Base-by-base conservation (phyloP, 2,329 filamentous ascomycete species). In the Alternaria triticimaculans region DNA sequence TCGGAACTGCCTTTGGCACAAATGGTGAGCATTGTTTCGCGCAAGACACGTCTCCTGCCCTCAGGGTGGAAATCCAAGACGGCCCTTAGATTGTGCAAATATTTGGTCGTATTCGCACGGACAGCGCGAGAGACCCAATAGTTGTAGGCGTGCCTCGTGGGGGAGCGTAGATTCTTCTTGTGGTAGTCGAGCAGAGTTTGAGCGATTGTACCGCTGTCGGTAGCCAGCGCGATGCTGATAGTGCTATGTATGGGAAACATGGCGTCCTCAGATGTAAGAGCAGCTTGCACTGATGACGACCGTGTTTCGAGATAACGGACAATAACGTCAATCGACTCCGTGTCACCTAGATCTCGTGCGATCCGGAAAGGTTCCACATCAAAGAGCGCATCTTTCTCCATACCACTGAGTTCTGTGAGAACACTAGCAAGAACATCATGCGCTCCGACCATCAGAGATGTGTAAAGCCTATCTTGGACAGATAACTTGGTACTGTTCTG, bases 351-450 rank as follows among this genome's bases (percentile, higher is more conserved):
- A 6, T 0, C 2, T 3, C 28, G 7, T 4, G 48, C 11, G 9
- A 51, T 21, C 1, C 2, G 5, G 11, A 51, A 14, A 33, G 48
- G 48, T 14, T 2, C 3, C 2, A 18, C 9, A 7, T 0, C 2
- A 0, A 30, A 14, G 11, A 20, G 6, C 0, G 1, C 0, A 15
- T 51, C 18, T 4, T 3, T 4, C n/a, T 51, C 26, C 2, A 0
- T 0, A 15, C 10, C 12, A 15, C 8, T 33, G 26, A 51, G n/a
- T 9, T 33, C 18, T 10, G 18, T 6, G 18, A 51, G 48, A 12
- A 51, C 3, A 2, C 5, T 3, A 20, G 48, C 8, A 20, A 51
- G 26, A 21, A 51, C 6, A 10, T 28, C 15, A 5, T 51, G 48
- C 5, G n/a, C n/a, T 18, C 26, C 12, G 18, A 26, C 18, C 25